Conservation (phyloP, 2,329 filamentous ascomycete species). For the Trichophaea hybrida region DNA sequence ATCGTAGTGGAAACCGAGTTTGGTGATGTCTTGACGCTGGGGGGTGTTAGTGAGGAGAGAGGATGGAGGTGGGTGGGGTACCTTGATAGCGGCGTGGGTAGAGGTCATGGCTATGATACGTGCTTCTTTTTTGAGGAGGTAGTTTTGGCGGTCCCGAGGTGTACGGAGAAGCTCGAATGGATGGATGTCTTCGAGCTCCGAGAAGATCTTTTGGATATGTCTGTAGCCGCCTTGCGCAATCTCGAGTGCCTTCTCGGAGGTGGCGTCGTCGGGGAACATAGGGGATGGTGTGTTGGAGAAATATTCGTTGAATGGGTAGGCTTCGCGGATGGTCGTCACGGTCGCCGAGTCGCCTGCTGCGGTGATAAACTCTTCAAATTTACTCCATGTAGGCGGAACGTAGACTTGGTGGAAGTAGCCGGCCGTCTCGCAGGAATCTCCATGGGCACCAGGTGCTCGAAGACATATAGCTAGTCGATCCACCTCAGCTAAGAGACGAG, state of each 20-base stretch:
- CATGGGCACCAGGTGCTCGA: constrained; percentile 80
- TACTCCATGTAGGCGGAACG: constrained; percentile 73
- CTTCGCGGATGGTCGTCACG: constrained; percentile 47
- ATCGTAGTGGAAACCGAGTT: constrained; percentile 91
- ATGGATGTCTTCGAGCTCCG: constrained; percentile 78
- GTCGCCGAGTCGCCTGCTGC: constrained; percentile 34
- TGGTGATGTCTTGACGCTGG: constrained; percentile 65
- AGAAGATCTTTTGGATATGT: constrained; percentile 81
- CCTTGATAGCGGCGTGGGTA: constrained; percentile 86
- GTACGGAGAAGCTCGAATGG: constrained; percentile 88
- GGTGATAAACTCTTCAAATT: constrained; percentile 48
- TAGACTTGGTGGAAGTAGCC: constrained; percentile 94
- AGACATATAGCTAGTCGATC: constrained; percentile 73
- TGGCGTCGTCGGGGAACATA: constrained; percentile 54
- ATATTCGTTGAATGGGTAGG: constrained; percentile 78
- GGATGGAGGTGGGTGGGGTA: constrained; percentile 3
- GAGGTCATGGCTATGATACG: constrained; percentile 97
- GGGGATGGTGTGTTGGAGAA: constrained; percentile 80
- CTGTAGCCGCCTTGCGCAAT: constrained; percentile 71
- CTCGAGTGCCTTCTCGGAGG: constrained; percentile 56
- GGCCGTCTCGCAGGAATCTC: constrained; percentile 89
- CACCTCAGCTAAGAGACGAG: constrained; percentile 65
- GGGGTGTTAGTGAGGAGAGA: constrained; percentile 1
- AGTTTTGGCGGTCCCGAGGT: constrained; percentile 87
- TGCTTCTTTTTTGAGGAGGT: constrained; percentile 88